Conservation (phyloP, 2,329 filamentous ascomycete genomes). For the Paraconiothyrium sp. region DNA sequence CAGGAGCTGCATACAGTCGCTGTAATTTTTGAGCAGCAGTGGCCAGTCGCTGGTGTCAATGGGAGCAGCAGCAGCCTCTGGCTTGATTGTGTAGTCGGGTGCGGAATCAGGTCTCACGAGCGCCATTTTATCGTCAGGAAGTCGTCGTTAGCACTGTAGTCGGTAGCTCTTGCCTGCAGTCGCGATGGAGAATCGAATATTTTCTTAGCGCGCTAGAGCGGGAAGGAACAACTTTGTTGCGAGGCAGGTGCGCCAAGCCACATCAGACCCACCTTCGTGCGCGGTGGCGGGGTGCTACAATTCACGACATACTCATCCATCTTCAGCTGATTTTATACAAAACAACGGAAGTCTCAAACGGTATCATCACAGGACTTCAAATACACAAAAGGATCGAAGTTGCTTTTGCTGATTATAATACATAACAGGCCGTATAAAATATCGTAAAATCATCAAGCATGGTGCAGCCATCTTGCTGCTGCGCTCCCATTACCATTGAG, state of each 20-base stretch:
- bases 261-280: background rate
- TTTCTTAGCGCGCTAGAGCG: constrained; percentile 16
- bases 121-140: constrained; percentile 42
- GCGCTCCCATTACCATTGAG: background rate
- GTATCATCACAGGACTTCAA: background rate
- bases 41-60: constrained; percentile 92
- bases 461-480: background rate
- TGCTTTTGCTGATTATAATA: constrained; percentile 1
- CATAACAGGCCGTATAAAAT: constrained; percentile 6
- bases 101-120: constrained; percentile 41
- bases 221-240: constrained; percentile 14
- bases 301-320: background rate
- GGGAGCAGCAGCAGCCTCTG: constrained; percentile 78
- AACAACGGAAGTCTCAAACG: background rate
- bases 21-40: constrained; percentile 94
- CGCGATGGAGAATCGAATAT: constrained; percentile 18
- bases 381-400: background rate
- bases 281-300: too few species aligned
- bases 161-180: constrained; percentile 23
- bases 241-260: constrained; percentile 10
- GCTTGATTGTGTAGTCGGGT: constrained; percentile 86
- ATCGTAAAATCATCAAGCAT: background rate
- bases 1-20: constrained; percentile 73
- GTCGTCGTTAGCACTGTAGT: constrained; percentile 39
- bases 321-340: background rate